phyloP scores from a whole-genome alignment of 306 rosid genomes.

The Rosa chinensis region DNA sequence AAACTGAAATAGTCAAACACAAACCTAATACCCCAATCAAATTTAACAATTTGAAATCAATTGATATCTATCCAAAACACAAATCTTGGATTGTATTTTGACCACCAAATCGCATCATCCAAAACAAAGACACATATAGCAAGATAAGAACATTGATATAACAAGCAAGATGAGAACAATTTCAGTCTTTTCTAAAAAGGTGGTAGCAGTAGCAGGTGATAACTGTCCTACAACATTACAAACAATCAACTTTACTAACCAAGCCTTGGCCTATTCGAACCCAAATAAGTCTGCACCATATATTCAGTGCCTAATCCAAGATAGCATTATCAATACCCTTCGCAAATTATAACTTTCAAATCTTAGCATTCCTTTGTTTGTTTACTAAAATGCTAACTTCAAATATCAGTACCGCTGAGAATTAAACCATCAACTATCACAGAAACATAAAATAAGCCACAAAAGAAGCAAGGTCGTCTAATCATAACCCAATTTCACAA shows the following conservation, averaged over 20 bases:
- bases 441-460: not conserved
- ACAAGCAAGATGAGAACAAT: not conserved
- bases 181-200: not conserved
- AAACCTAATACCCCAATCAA: too few relatives aligned
- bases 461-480: not conserved
- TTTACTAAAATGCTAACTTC: not conserved
- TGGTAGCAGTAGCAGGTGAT: too few relatives aligned
- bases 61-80: too few relatives aligned
- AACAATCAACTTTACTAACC: not conserved
- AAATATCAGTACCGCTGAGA: not conserved
- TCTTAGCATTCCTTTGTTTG: not conserved
- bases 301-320: not conserved
- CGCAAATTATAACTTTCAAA: not conserved
- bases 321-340: not conserved
- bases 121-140: too few relatives aligned
- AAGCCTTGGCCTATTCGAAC: not conserved
- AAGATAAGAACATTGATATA: too few relatives aligned
- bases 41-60: too few relatives aligned
- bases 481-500: not conserved
- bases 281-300: not conserved
- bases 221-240: not conserved
- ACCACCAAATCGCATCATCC: too few relatives aligned
- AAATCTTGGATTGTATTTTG: too few relatives aligned
- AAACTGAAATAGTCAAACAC: too few relatives aligned
- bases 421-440: not conserved